Percentiles rank a stretch among this genome's conserved stretches.
Conservation (phyloP, 306 rosid genomes). For the Quercus cerris region DNA sequence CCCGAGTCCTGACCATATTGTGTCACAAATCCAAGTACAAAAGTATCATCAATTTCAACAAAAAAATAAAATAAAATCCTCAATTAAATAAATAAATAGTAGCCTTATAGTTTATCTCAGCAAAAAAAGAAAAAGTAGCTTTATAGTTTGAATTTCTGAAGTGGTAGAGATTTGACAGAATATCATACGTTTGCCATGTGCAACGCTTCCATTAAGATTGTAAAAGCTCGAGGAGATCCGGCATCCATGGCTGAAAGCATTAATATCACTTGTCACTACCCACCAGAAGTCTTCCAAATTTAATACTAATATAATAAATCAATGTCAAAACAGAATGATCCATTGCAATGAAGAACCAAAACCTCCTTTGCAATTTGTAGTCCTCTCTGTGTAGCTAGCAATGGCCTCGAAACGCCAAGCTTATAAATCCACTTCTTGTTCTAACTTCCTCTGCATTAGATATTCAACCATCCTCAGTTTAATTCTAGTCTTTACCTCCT, state of each 20-base stretch:
- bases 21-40: too few species aligned
- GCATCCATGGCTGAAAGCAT: constrained; percentile 6
- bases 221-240: background rate
- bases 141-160: background rate
- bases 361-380: too few species aligned
- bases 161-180: constrained; percentile 2
- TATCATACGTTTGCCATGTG: background rate
- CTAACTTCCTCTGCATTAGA: constrained; percentile 8
- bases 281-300: too few species aligned
- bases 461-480: constrained; percentile 1
- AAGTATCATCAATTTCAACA: too few species aligned
- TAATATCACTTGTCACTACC: background rate
- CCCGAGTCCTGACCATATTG: too few species aligned
- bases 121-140: too few species aligned
- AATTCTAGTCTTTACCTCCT: constrained; percentile 4
- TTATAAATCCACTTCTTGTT: constrained; percentile 3
- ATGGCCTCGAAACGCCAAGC: constrained; percentile 17
- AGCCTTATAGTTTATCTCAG: too few species aligned
- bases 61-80: too few species aligned
- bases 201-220: background rate
- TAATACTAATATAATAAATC: background rate
- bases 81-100: too few species aligned
- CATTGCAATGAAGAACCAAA: too few species aligned
- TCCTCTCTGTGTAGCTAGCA: background rate
- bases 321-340: too few species aligned